These are phyloP conservation scores for Arthroderma sp. DNA, from an alignment of 2,329 filamentous ascomycete species.

Conservation along the genomic window DNA sequence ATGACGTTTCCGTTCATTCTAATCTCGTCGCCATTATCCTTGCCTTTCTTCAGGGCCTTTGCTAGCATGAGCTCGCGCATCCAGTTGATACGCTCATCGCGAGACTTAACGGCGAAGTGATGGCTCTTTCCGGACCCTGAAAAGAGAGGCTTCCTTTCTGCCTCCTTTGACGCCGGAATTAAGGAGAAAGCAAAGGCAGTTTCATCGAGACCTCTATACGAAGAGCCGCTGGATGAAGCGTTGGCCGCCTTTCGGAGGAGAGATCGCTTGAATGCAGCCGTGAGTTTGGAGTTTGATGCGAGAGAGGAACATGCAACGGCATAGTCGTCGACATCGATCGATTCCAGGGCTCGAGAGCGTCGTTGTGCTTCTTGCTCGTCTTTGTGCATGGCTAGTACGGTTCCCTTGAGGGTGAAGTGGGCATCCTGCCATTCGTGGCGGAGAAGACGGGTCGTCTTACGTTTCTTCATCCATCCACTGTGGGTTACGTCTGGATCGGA, in stretches of 20 bases:
- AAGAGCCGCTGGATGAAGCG: conserved; percentile 4
- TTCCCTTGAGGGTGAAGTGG: conserved; percentile 74
- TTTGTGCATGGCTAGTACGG: conserved; percentile 39
- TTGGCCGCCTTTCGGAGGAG: conserved; percentile 21
- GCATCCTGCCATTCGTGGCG: conserved; percentile 89
- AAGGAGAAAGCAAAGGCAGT: conserved; percentile 30
- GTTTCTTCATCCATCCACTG: conserved; percentile 86
- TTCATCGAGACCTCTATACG: conserved; percentile 13
- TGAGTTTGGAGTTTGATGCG: conserved; percentile 65
- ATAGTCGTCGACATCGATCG: conserved; percentile 28
- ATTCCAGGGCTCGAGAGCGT: conserved; percentile 18
- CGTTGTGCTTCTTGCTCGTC: conserved; percentile 16
- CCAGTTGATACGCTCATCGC: conserved; percentile 93
- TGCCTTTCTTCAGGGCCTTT: conserved; percentile 24
- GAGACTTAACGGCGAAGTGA: conserved; percentile 77
- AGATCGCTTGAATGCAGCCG: conserved; percentile 62
- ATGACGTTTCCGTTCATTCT: conserved; percentile 21
- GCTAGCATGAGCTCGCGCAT: conserved; percentile 36
- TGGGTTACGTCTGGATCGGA: conserved; percentile 45
- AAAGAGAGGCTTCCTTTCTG: conserved; percentile 25
- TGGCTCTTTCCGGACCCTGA: conserved; percentile 58
- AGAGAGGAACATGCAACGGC: conserved; percentile 34
- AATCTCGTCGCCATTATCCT: conserved; percentile 18
- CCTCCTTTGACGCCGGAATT: conserved; percentile 33
- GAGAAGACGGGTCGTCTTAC: conserved; percentile 75